Percentiles rank a stretch among this genome's conserved stretches.
phyloP scores from a whole-genome alignment of 805 yeast genomes.

The Cyberlindnera misumaiensis region DNA sequence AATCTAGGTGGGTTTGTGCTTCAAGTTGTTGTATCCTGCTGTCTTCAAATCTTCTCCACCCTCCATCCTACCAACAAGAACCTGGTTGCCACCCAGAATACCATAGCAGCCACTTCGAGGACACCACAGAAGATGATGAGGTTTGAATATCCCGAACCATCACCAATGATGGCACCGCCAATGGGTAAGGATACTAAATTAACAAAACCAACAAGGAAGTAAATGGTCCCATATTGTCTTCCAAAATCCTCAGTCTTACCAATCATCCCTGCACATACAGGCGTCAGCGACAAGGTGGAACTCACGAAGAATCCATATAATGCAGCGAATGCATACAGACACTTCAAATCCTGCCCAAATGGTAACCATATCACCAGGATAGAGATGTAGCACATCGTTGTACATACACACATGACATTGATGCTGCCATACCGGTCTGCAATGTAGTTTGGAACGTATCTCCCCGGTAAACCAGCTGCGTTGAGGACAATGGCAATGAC shows the following conservation, averaged over 20 bases:
- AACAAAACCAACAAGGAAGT: conserved; percentile 41
- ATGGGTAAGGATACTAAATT: conserved; percentile 43
- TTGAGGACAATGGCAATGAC: conserved; percentile 40
- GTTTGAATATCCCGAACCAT: conserved; percentile 18
- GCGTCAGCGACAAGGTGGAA: conserved; percentile 56
- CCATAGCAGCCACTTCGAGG: conserved; percentile 7
- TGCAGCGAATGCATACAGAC: conserved; percentile 46
- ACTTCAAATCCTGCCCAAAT: conserved; percentile 39
- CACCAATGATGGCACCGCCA: conserved; percentile 39
- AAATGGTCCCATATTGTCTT: conserved; percentile 61
- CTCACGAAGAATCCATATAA: conserved; percentile 56
- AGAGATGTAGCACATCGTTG: conserved; percentile 36
- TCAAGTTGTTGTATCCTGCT: no score
- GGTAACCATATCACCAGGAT: conserved; percentile 60
- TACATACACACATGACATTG: conserved; percentile 26
- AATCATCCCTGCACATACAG: conserved; percentile 59
- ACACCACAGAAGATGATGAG: conserved; percentile 34
- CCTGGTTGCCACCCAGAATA: conserved; percentile 13
- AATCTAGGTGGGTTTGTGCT: no score
- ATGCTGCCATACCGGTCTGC: conserved; percentile 38
- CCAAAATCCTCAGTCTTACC: conserved; percentile 60
- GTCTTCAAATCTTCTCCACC: not conserved
- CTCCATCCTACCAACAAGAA: conserved; percentile 33
- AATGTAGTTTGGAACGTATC: conserved; percentile 34
- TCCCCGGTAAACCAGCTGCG: conserved; percentile 34